Conservation (phyloP, 1,284 basidiomycete genomes). For the Cryptococcus sp. region DNA sequence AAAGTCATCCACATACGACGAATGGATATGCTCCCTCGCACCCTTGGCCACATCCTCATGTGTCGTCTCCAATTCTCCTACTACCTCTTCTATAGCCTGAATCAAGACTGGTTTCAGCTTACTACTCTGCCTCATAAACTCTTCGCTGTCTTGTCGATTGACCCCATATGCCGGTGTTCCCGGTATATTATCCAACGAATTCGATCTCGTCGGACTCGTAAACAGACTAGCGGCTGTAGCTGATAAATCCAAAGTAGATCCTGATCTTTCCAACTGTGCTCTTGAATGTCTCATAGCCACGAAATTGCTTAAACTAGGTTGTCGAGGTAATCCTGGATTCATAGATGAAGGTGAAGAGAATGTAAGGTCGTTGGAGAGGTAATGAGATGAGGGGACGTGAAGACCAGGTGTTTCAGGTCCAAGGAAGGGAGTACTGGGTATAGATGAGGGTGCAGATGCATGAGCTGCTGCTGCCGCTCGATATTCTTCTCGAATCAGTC, state of each 20-base stretch:
- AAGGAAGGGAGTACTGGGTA: conserved; percentile 41
- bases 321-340: conserved; percentile 12
- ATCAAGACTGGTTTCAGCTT: conserved; percentile 57
- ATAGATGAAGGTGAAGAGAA: conserved; percentile 13
- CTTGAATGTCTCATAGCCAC: conserved; percentile 46
- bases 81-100: conserved; percentile 86
- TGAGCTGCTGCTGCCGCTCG: conserved; percentile 45
- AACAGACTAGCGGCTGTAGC: conserved; percentile 30
- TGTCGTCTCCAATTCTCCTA: conserved; percentile 93
- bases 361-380: conserved; percentile 27
- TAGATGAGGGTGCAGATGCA: conserved; percentile 27
- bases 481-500: conserved; percentile 91
- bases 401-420: conserved; percentile 37
- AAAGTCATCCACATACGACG: conserved; percentile 65
- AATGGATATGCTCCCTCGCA: conserved; percentile 93
- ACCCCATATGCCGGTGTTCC: neutral
- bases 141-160: conserved; percentile 26
- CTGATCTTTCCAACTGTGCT: conserved; percentile 41
- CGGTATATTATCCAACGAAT: conserved; percentile 3
- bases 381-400: conserved; percentile 35
- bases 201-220: conserved; percentile 20
- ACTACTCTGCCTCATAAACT: conserved; percentile 43
- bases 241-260: conserved; percentile 19
- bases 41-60: conserved; percentile 93
- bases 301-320: conserved; percentile 42